Conservation (phyloP, 192 early-diverging fungal species). For the Coemansia sp. region DNA sequence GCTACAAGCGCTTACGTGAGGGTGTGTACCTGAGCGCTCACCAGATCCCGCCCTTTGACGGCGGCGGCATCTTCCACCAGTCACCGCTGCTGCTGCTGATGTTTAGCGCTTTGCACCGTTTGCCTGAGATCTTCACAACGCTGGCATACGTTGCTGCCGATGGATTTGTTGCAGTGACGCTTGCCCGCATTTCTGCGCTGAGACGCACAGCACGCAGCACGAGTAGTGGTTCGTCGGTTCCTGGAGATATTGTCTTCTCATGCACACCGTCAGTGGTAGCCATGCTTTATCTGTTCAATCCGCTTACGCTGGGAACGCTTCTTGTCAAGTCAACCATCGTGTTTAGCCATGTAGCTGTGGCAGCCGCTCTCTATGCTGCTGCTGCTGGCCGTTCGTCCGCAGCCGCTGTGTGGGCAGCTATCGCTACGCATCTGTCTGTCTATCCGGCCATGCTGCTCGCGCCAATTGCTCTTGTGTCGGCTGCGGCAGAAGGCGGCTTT, state of each 20-base stretch:
- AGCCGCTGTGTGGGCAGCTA: slow-evolving; percentile 71
- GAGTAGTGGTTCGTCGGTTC: slow-evolving; percentile 15
- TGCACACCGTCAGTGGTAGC: slow-evolving; percentile 45
- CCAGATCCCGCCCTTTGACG: slow-evolving; percentile 82
- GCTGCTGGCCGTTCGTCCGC: slow-evolving; percentile 47
- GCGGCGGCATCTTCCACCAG: slow-evolving; percentile 87
- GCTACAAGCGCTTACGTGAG: slow-evolving; percentile 83
- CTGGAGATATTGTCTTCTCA: slow-evolving; percentile 49
- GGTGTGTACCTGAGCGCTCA: slow-evolving; percentile 77
- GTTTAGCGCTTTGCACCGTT: slow-evolving; percentile 62
- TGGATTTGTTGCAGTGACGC: slow-evolving; percentile 60
- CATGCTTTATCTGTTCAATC: slow-evolving; percentile 75
- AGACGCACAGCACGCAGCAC: slow-evolving; percentile 16
- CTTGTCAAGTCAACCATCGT: slow-evolving; percentile 72
- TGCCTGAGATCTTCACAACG: slow-evolving; percentile 58
- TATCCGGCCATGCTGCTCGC: slow-evolving; percentile 85
- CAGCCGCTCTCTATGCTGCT: slow-evolving; percentile 72
- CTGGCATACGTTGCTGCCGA: slow-evolving; percentile 67
- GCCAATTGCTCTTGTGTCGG: slow-evolving; percentile 34
- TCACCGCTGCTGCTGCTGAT: slow-evolving; percentile 78
- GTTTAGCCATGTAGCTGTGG: slow-evolving; percentile 75
- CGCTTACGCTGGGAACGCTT: slow-evolving; percentile 74
- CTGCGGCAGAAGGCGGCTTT: background rate
- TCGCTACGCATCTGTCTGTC: slow-evolving; percentile 82
- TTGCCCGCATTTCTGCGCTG: slow-evolving; percentile 61